Evolutionary conservation across 2,329 filamentous ascomycete genomes (phyloP), one percentile per base, ranked within the genome.

Genomic region (Fusarium sp.): DNA sequence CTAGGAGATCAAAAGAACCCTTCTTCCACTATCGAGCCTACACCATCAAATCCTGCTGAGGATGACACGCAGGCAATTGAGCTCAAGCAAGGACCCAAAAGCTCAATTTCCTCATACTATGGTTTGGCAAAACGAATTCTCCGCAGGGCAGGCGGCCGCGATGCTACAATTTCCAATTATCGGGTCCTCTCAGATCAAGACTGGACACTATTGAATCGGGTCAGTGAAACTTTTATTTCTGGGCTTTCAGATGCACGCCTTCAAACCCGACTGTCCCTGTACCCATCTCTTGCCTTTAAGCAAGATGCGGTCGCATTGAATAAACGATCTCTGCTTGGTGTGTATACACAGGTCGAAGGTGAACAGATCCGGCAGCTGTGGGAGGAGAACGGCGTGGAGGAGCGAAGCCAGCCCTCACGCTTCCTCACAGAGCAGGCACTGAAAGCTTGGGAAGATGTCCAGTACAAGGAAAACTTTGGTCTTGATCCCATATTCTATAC

Each of bases 261-360:
- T 41, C 81, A 79, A 50, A 58, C 73, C n/a, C 80, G 82, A 7
- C 74, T 90, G 4, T 67, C 78, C 37, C 71, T 65, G 6, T 85
- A 82, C 53, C 79, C 78, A n/a, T 87, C 87, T 3, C 79, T 88
- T 8, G 73, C 77, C 7, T 80, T 81, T 30, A 74, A 73, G 15
- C 62, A 75, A 10, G 50, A 62, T 2, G 54, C 73, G 1, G 71
- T 74, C 4, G 51, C 65, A 4, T 68, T 76, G 7, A 76, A 75
- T 49, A 75, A 79, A 57, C 82, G 85, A 39, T 85, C 86, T 5
- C 81, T 90, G 1, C 76, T 80, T n/a, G 85, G 86, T 1, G 81
- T 87, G 4, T 82, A 79, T 62, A 82, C 78, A 15, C 85, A 89
- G 65, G 75, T 82, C 3, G 87, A 90, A 69, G 87, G 87, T 9